A percentile compares a stretch with the other conserved stretches of the same genome.
Evolutionary conservation across 2,329 filamentous ascomycete genomes (phyloP).

Genomic region (Neurospora sp.): DNA sequence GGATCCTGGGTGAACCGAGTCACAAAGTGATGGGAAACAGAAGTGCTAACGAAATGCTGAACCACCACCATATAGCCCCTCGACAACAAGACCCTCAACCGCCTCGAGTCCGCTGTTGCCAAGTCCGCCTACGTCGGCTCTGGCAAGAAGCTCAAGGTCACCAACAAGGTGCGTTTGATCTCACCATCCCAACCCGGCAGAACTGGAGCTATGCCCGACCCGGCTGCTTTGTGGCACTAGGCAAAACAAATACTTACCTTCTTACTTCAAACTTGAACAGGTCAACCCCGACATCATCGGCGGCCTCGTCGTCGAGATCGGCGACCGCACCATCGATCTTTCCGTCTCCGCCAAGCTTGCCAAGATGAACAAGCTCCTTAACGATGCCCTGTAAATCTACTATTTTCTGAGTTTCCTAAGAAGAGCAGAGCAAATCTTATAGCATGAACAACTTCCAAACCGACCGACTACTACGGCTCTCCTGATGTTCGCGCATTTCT

Average conservation of each 20-base stretch:
- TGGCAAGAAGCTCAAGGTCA: conserved; percentile 96
- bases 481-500: neutral
- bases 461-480: neutral
- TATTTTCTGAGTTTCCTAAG: conserved; percentile 5
- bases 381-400: conserved; percentile 79
- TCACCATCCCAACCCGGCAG: neutral
- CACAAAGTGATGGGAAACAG: neutral
- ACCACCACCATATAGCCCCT: conserved; percentile 49
- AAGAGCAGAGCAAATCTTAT: neutral
- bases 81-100: conserved; percentile 74
- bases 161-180: conserved; percentile 59
- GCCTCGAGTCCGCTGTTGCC: conserved; percentile 77
- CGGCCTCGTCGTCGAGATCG: conserved; percentile 90
- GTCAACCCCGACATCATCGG: conserved; percentile 93
- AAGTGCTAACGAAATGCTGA: conserved; percentile 16
- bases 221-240: neutral
- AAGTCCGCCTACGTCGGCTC: conserved; percentile 83
- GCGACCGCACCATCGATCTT: conserved; percentile 95
- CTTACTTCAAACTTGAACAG: conserved; percentile 28
- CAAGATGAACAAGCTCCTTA: conserved; percentile 99
- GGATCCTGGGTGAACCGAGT: neutral
- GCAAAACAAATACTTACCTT: neutral
- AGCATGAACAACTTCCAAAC: neutral
- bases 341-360: conserved; percentile 89
- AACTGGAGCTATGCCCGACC: neutral